Conservation (phyloP, 257 asterid genomes). For the Voacanga thouarsii region DNA sequence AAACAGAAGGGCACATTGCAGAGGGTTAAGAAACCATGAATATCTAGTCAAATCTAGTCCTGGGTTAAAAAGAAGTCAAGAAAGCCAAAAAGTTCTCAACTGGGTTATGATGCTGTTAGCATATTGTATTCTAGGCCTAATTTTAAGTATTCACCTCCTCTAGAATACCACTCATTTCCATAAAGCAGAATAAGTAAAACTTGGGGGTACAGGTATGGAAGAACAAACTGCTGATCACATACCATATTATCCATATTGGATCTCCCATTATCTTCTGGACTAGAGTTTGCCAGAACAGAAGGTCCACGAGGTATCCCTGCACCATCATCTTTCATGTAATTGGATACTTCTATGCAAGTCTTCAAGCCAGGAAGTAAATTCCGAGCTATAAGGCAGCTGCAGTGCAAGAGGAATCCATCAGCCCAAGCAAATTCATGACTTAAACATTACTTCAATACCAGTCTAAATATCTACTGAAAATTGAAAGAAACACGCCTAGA, state of each 20-base stretch:
- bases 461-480: neutral
- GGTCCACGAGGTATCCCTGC: conserved; percentile 49
- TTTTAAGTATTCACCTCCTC: neutral
- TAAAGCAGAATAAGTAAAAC: neutral
- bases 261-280: conserved; percentile 51
- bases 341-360: conserved; percentile 82
- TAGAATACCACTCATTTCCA: neutral
- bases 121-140: neutral
- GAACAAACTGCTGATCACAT: conserved; percentile 27
- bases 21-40: neutral
- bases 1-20: neutral
- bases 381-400: conserved; percentile 91
- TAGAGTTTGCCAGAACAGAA: conserved; percentile 38
- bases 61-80: neutral
- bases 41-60: neutral
- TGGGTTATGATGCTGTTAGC: neutral
- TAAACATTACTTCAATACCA: neutral
- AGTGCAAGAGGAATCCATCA: neutral
- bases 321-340: conserved; percentile 66
- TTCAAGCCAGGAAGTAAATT: conserved; percentile 86
- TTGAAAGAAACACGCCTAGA: neutral
- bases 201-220: neutral
- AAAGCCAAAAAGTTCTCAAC: neutral
- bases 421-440: neutral
- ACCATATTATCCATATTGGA: conserved; percentile 57